Evolutionary conservation across 345 rosid genomes (phyloP).

Genomic region (Brassica rapa): DNA sequence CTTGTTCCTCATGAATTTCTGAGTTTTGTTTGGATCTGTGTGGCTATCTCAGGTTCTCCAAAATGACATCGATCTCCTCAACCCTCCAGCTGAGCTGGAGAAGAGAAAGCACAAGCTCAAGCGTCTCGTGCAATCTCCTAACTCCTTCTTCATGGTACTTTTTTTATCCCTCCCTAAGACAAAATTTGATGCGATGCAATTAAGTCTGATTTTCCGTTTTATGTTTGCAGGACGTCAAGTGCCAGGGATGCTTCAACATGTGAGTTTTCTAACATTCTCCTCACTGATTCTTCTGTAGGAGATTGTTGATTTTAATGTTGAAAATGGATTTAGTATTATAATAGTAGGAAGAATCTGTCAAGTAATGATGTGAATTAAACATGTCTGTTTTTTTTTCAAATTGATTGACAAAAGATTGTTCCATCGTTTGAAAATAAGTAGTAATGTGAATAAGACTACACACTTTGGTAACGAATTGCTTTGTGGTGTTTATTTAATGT

Average conservation of each 20-base stretch:
- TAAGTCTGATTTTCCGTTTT: background rate
- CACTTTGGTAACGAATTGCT: background rate
- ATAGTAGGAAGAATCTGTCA: background rate
- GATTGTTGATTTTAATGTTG: background rate
- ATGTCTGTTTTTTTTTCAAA: background rate
- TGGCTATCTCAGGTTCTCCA: slow-evolving; percentile 44
- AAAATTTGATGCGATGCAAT: background rate
- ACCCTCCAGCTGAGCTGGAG: slow-evolving; percentile 59
- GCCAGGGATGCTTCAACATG: slow-evolving; percentile 58
- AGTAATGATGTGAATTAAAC: background rate
- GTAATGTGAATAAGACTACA: background rate
- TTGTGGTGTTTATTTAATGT: background rate
- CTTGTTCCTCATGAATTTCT: background rate
- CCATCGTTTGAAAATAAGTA: background rate
- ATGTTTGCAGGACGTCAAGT: slow-evolving; percentile 49
- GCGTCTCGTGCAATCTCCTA: slow-evolving; percentile 59
- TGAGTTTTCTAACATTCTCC: slow-evolving; percentile 1
- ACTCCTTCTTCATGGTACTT: slow-evolving; percentile 55
- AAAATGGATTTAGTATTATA: background rate
- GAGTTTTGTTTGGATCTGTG: slow-evolving; percentile 6
- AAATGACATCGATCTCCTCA: slow-evolving; percentile 55
- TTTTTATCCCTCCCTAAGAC: background rate
- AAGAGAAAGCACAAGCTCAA: slow-evolving; percentile 61
- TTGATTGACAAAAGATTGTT: background rate
- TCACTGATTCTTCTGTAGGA: background rate